A percentile compares a stretch with the other conserved stretches of the same genome.
Conservation (phyloP, 306 rosid genomes). For the Lotus japonicus region DNA sequence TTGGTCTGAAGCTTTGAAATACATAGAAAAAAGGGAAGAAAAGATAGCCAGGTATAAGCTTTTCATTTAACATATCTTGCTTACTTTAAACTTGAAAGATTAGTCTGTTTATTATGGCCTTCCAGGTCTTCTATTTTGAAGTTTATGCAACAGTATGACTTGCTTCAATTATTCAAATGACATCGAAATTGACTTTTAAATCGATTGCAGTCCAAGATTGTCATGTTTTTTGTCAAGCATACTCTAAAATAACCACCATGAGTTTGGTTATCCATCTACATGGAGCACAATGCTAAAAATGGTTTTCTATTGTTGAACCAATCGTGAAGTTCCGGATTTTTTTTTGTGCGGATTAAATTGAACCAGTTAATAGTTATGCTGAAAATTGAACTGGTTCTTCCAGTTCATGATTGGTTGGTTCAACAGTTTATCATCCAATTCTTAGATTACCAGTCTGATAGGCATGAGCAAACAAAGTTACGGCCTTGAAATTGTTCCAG, state of each 20-base stretch:
- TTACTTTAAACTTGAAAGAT: not conserved
- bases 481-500: not conserved
- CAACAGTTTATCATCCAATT: not conserved
- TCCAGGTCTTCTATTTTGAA: not conserved
- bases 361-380: no score
- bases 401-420: no score
- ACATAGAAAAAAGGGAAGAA: slow-evolving; percentile 64
- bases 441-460: not conserved
- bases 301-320: no score
- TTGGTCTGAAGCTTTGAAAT: slow-evolving; percentile 85
- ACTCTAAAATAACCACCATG: not conserved
- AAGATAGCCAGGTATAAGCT: slow-evolving; percentile 52
- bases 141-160: slow-evolving; percentile 5
- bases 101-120: not conserved
- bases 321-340: no score
- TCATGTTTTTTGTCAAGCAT: not conserved
- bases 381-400: no score
- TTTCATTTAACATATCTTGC: not conserved
- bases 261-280: not conserved
- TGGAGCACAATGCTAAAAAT: no score
- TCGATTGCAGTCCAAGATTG: not conserved
- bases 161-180: not conserved
- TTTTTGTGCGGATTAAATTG: no score
- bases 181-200: slow-evolving; percentile 3
- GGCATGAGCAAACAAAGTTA: not conserved